A percentile compares a stretch with the other conserved stretches of the same genome.
Evolutionary conservation across 2,329 filamentous ascomycete species (phyloP).

Genomic region (Fusarium subtropicale): DNA sequence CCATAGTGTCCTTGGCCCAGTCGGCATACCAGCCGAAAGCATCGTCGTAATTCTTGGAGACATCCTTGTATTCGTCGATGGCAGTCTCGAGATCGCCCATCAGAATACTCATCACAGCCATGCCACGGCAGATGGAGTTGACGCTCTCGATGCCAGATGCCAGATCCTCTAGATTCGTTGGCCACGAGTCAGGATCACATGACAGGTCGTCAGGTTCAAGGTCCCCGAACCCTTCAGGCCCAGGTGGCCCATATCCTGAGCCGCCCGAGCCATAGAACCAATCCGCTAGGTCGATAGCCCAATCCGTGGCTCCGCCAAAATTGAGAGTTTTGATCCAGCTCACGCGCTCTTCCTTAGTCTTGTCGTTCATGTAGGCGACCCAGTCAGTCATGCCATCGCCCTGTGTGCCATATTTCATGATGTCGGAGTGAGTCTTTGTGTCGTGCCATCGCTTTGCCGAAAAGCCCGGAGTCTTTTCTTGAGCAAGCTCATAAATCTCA

Average conservation of each 20-base stretch:
- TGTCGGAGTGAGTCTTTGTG: constrained; percentile 17
- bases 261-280: too few relatives aligned
- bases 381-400: constrained; percentile 28
- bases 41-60: not conserved
- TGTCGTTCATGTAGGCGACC: constrained; percentile 43
- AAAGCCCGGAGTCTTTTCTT: not conserved
- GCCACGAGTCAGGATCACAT: not conserved
- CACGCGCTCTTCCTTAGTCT: constrained; percentile 32
- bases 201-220: too few relatives aligned
- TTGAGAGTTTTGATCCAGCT: constrained; percentile 28
- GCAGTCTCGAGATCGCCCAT: accelerated
- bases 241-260: too few relatives aligned
- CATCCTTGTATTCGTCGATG: not conserved
- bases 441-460: constrained; percentile 6
- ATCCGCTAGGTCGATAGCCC: constrained; percentile 39
- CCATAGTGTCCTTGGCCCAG: not conserved
- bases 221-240: too few relatives aligned
- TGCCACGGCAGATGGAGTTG: not conserved
- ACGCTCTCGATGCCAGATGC: not conserved
- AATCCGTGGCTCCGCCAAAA: constrained; percentile 44
- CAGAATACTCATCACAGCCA: not conserved
- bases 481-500: constrained; percentile 1
- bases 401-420: constrained; percentile 39
- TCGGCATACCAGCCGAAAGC: constrained; percentile 2
- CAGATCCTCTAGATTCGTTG: not conserved